These are phyloP conservation scores for Cladosporium phlei DNA, from an alignment of 2,329 filamentous ascomycete species.

Conservation along the genomic window DNA sequence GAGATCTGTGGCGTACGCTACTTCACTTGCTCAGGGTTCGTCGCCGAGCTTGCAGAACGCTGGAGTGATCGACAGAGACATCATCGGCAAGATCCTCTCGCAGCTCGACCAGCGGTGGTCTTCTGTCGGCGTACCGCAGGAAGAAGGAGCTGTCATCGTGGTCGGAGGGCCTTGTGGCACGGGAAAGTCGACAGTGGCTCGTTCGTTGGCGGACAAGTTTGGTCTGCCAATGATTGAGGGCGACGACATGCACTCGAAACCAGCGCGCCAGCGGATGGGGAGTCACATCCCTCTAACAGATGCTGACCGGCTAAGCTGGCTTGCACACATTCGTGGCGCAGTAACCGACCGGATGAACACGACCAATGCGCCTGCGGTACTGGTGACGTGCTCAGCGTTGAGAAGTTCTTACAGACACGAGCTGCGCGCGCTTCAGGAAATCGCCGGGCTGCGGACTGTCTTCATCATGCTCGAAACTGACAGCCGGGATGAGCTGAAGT, in stretches of 20 bases:
- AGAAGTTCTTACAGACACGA: conserved; percentile 32
- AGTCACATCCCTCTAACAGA: conserved; percentile 31
- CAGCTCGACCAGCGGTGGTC: conserved; percentile 17
- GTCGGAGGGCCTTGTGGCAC: conserved; percentile 40
- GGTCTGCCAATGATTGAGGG: conserved; percentile 39
- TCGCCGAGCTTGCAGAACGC: conserved; percentile 18
- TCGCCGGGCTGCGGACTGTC: conserved; percentile 19
- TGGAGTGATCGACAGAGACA: conserved; percentile 20
- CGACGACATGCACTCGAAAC: conserved; percentile 35
- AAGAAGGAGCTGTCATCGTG: conserved; percentile 29
- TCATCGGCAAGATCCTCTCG: conserved; percentile 24
- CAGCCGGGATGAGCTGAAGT: conserved; percentile 25
- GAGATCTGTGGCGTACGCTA: conserved; percentile 49
- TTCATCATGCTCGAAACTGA: conserved; percentile 37
- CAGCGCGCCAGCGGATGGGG: conserved; percentile 33
- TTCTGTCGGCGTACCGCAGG: not conserved
- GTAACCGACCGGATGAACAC: conserved; percentile 16
- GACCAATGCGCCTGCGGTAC: conserved; percentile 26
- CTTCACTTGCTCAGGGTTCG: conserved; percentile 30
- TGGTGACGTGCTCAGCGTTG: conserved; percentile 41
- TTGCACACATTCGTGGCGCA: conserved; percentile 13
- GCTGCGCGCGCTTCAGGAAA: conserved; percentile 24
- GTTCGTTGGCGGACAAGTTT: conserved; percentile 28
- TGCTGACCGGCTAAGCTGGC: conserved; percentile 24
- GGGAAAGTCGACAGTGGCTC: conserved; percentile 39